Evolutionary conservation across 495 filamentous ascomycete species (phyloP).

Genomic region (Aspergillus incahuasiensis): DNA sequence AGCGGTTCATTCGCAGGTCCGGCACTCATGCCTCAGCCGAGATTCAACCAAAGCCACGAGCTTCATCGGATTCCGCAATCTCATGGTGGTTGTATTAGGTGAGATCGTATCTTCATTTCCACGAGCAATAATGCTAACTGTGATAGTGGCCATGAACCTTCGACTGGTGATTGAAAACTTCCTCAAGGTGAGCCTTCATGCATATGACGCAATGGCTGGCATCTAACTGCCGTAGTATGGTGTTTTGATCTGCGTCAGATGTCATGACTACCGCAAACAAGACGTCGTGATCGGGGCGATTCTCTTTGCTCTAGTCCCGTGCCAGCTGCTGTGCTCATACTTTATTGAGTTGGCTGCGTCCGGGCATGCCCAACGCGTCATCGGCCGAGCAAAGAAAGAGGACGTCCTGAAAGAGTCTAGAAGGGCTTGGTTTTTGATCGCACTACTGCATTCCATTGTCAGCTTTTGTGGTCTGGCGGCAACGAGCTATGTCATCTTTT

Average conservation of each 20-base stretch:
- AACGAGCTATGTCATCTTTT: slow-evolving; percentile 83
- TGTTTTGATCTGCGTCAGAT: slow-evolving; percentile 85
- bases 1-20: slow-evolving; percentile 68
- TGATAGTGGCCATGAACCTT: slow-evolving; percentile 81
- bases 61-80: slow-evolving; percentile 89
- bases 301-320: slow-evolving; percentile 81
- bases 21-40: slow-evolving; percentile 78
- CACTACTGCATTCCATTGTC: slow-evolving; percentile 75
- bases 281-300: slow-evolving; percentile 71
- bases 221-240: slow-evolving; percentile 62
- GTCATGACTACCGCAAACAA: slow-evolving; percentile 77
- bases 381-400: slow-evolving; percentile 57
- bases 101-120: slow-evolving; percentile 14
- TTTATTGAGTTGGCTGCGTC: slow-evolving; percentile 80
- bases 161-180: slow-evolving; percentile 94
- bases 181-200: slow-evolving; percentile 65
- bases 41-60: slow-evolving; percentile 70
- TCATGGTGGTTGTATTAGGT: slow-evolving; percentile 94
- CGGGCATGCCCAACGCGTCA: slow-evolving; percentile 61
- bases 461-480: slow-evolving; percentile 72
- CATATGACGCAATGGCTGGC: slow-evolving; percentile 12
- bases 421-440: slow-evolving; percentile 71
- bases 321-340: slow-evolving; percentile 84
- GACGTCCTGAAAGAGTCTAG: slow-evolving; percentile 49
- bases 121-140: slow-evolving; percentile 4